Conservation (phyloP, 2,329 filamentous ascomycete species). For the Davidsoniella neocaledoniae region DNA sequence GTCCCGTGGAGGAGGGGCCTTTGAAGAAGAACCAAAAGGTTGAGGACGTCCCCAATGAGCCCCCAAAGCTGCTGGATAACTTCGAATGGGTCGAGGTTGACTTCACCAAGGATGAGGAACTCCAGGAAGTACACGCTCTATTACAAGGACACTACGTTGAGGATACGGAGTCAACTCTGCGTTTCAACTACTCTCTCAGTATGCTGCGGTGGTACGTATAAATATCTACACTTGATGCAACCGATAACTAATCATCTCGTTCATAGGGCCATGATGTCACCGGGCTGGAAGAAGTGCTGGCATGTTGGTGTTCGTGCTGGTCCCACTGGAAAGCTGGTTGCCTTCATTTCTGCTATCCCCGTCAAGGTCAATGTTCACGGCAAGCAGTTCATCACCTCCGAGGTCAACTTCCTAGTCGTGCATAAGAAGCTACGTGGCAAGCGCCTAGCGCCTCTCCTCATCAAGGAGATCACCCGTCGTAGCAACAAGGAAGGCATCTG, state of each 20-base stretch:
- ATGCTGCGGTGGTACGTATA: conserved; percentile 67
- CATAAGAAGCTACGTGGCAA: conserved; percentile 96
- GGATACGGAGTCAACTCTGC: conserved; percentile 91
- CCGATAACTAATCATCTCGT: not conserved
- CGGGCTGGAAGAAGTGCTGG: conserved; percentile 87
- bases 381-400: conserved; percentile 59
- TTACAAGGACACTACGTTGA: conserved; percentile 92
- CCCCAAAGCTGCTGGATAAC: conserved; percentile 56
- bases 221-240: not conserved
- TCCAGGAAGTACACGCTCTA: conserved; percentile 83
- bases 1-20: conserved; percentile 55
- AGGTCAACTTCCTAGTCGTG: conserved; percentile 96
- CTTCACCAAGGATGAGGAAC: conserved; percentile 56
- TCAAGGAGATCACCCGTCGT: conserved; percentile 90
- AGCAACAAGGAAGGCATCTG: conserved; percentile 77
- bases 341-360: conserved; percentile 89
- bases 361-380: conserved; percentile 66
- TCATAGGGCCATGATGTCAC: conserved; percentile 73
- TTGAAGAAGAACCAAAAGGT: conserved; percentile 58
- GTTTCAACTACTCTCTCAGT: conserved; percentile 83
- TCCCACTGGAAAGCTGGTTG: conserved; percentile 72
- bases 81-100: conserved; percentile 95
- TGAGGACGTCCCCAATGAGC: conserved; percentile 63
- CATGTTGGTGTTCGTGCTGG: conserved; percentile 82
- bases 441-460: conserved; percentile 79